phyloP scores from a whole-genome alignment of 2,329 filamentous ascomycete genomes.

The Pezicula carpinea region DNA sequence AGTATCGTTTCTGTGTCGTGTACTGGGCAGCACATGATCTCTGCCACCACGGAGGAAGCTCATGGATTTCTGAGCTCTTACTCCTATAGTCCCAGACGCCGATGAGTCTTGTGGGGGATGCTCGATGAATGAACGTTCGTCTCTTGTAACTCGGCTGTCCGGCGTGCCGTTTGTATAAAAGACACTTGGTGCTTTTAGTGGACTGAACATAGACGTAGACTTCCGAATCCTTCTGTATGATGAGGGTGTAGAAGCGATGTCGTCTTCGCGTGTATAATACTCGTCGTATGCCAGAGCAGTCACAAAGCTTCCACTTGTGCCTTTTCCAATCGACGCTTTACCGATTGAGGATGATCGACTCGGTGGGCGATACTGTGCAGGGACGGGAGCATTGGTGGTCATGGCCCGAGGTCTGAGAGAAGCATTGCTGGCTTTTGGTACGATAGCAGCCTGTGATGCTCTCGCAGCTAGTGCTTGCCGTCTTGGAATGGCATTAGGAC shows the following conservation, averaged over 20 bases:
- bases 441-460: conserved; percentile 11
- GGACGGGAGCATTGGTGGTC: conserved; percentile 23
- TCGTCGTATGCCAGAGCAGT: conserved; percentile 35
- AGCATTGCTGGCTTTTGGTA: conserved; percentile 13
- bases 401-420: conserved; percentile 22
- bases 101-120: background rate
- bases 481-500: conserved; percentile 22
- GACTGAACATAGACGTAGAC: conserved; percentile 50
- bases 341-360: conserved; percentile 28
- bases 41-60: conserved; percentile 40
- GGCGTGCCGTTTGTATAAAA: conserved; percentile 27
- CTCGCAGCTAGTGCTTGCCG: conserved; percentile 19
- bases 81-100: background rate
- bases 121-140: background rate
- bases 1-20: conserved; percentile 28
- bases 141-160: conserved; percentile 4
- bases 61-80: conserved; percentile 51
- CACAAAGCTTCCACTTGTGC: conserved; percentile 29
- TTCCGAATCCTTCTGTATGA: conserved; percentile 48
- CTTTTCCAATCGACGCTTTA: conserved; percentile 20
- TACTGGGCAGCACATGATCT: conserved; percentile 17
- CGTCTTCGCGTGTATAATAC: conserved; percentile 44
- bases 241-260: conserved; percentile 41
- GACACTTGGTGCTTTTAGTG: conserved; percentile 18
- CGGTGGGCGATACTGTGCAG: conserved; percentile 24